Evolutionary conservation across 805 yeast species (phyloP).

Genomic region (Candida methanosorbosa): DNA sequence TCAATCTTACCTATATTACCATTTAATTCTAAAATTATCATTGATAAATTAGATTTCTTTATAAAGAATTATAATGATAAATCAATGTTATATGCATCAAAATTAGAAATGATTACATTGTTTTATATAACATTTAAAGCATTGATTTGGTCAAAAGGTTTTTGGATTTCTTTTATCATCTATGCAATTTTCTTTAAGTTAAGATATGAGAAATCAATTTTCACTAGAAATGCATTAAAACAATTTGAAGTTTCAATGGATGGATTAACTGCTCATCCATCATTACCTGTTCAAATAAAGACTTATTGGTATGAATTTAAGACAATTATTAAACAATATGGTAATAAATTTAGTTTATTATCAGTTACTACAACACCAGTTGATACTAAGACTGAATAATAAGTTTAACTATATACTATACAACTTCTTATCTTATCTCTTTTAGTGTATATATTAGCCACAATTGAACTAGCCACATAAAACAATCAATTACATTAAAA

Average conservation of each 20-base stretch:
- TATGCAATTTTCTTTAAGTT: constrained; percentile 62
- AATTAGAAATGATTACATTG: constrained; percentile 33
- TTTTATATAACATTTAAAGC: constrained; percentile 25
- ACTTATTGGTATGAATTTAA: constrained; percentile 39
- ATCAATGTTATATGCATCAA: constrained; percentile 52
- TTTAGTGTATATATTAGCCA: no score
- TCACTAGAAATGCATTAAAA: constrained; percentile 62
- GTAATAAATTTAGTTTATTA: constrained; percentile 2
- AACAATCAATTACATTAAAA: no score
- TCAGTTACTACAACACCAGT: no score
- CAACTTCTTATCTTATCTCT: no score
- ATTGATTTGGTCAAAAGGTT: constrained; percentile 48
- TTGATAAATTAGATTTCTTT: constrained; percentile 29
- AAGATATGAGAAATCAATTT: constrained; percentile 68
- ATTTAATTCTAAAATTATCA: constrained; percentile 7
- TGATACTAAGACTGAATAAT: background rate
- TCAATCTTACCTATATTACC: constrained; percentile 58
- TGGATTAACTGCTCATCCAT: constrained; percentile 42
- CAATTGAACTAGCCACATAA: no score
- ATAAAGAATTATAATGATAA: constrained; percentile 48
- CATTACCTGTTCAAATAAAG: constrained; percentile 38
- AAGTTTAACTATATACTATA: no score
- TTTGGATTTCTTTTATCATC: constrained; percentile 47
- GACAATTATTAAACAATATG: constrained; percentile 10
- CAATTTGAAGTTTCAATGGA: constrained; percentile 49